Evolutionary conservation across 495 filamentous ascomycete species (phyloP).

Genomic region (Podospora comata): DNA sequence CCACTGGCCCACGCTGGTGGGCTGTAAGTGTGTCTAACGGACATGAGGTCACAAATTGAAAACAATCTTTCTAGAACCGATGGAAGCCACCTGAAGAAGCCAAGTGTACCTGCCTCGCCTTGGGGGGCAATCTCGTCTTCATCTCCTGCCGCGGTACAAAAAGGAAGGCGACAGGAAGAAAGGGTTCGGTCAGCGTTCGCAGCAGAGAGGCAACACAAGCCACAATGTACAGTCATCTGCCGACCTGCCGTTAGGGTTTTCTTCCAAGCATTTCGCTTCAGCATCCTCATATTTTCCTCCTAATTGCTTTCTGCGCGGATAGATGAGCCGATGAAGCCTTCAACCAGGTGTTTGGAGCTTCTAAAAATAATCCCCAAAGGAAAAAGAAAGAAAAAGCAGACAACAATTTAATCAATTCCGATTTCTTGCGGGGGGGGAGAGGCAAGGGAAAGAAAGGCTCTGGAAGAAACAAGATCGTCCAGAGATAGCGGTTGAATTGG

Average conservation of each 20-base stretch:
- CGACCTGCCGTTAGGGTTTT: not conserved
- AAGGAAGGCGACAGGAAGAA: not conserved
- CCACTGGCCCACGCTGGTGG: not conserved
- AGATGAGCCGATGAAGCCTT: constrained; percentile 2
- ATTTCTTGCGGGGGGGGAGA: not conserved
- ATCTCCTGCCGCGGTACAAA: constrained; percentile 3
- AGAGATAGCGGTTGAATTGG: constrained; percentile 10
- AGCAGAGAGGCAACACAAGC: not conserved
- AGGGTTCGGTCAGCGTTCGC: not conserved
- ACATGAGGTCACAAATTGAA: not conserved
- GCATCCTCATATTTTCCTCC: not conserved
- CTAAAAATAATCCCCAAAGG: not conserved
- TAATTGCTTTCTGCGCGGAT: not conserved
- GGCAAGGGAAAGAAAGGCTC: not conserved
- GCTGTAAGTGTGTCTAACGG: not conserved
- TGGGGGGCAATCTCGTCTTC: not conserved
- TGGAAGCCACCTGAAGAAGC: not conserved
- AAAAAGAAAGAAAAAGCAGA: constrained; percentile 1
- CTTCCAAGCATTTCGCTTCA: not conserved
- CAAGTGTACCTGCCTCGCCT: not conserved
- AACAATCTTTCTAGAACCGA: not conserved
- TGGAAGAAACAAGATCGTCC: not conserved
- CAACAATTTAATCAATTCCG: constrained; percentile 19
- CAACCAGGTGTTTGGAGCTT: constrained; percentile 15
- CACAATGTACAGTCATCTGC: not conserved